Base-by-base conservation (phyloP, 495 filamentous ascomycete genomes). In the Penicillium tannophilum region DNA sequence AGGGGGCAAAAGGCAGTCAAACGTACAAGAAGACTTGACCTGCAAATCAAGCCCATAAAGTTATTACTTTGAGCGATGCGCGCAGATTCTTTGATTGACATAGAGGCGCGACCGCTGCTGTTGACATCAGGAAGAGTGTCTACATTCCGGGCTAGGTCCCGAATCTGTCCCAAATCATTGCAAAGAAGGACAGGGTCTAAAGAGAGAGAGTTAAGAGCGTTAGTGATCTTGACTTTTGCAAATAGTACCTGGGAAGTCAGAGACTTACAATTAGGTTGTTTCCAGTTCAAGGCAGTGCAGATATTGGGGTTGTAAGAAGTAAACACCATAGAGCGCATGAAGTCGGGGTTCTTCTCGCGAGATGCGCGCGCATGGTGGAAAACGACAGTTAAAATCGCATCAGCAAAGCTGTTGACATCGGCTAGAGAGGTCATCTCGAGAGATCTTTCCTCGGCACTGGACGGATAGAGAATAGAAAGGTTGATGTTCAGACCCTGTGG, bases 211-310 rank as follows among this genome's bases (percentile, higher is more conserved):
- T 49, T 1, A 44, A 23, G 12, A 19, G 20, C 12, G 39, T 56
- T 39, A 39, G 41, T 10, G 28, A 19, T 30, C 4, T 11, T 11
- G 9, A 3, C 5, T 54, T 17, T 33, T 8, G 26, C 14, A 1
- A 3, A 7, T 4, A 12, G 39, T 8, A 28, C 28, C 28, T 33
- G 42, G 14, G 46, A 30, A 35, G 23, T 12, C 41, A 54, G 19
- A 30, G 14, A 73, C 85, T 76, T 72, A 91, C 88, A 98, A 63
- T 98, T 98, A 11, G 94, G 94, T 70, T 98, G 94, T 73, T 98
- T 98, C 95, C 95, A 98, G 70, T 98, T 98, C 52, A 98, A 66
- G 4, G 93, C 91, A 36, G 90, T 92, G 72, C 94, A 98, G 30
- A 98, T 84, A 63, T 88, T 89, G 11, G 88, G 77, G 68, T 97